Base-by-base conservation (phyloP, 495 filamentous ascomycete genomes). In the Penicillium lividum region DNA sequence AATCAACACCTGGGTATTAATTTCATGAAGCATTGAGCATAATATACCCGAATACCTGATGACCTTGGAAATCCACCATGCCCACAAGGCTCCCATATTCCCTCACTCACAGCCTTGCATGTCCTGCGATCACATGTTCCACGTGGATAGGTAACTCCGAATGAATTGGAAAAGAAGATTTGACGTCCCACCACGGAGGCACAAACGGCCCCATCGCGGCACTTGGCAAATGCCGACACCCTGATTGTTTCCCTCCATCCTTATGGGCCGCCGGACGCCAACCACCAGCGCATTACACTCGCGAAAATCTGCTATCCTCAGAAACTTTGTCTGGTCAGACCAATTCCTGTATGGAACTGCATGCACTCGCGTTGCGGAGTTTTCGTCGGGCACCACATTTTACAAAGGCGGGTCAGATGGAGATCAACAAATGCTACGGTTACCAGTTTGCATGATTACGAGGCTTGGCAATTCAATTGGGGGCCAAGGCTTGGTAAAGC, bases 141-240 rank as follows among this genome's bases (percentile, higher is more conserved):
- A 66, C 43, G 71, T 75, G 18, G 61, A 70, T 3, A 73, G 61
- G 69, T 3, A 73, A 71, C 49, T 74, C 68, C 3, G 15, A 33
- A 9, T 33, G 67, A 27, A 66, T 47, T 2, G 64, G 61, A 16
- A 76, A 75, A 45, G 63, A 69, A 13, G 71, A 74, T 27, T 58
- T 76, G 25, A 71, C 69, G 4, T 64, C 74, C 55, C 71, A 78
- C 57, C 33, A 58, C 9, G 68, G 73, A 2, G 61, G 71, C 61
- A 60, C 61, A 13, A 63, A 51, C 2, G 66, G 56, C 7, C 70
- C 70, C 11, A 54, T 72, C 18, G 65, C 56, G 38, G 72, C 63
- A 0, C 60, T 70, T 7, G 68, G 65, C 58, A 70, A 73, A 52
- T 77, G 68, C 63, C 62, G 59, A 13, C 70, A 72, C 15, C 31